Conservation (phyloP, 2,329 filamentous ascomycete species). For the Beauveria asiatica region DNA sequence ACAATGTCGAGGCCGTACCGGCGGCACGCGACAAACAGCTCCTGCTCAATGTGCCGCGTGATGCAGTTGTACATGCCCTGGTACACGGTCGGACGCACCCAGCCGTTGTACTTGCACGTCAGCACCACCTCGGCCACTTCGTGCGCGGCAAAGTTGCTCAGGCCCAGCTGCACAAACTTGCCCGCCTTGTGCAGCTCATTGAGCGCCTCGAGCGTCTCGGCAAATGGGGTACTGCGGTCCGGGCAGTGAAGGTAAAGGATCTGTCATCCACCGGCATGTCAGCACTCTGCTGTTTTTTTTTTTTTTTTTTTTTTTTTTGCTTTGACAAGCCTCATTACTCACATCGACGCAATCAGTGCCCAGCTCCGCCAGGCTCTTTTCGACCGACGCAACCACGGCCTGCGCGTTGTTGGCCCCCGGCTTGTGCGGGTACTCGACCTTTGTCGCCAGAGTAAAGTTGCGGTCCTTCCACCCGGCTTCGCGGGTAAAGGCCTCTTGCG, state of each 20-base stretch:
- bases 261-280: constrained; percentile 19
- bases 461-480: constrained; percentile 71
- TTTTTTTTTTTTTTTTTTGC: accelerated
- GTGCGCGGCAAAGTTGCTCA: constrained; percentile 80
- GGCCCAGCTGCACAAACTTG: constrained; percentile 71
- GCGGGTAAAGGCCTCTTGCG: constrained; percentile 72
- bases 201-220: constrained; percentile 68
- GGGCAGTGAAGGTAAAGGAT: constrained; percentile 31
- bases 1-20: constrained; percentile 73
- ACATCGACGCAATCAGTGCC: constrained; percentile 65
- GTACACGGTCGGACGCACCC: constrained; percentile 77
- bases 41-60: constrained; percentile 64
- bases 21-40: constrained; percentile 64
- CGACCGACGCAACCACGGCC: constrained; percentile 55
- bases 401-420: constrained; percentile 54
- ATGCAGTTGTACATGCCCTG: constrained; percentile 85
- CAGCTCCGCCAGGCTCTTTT: constrained; percentile 62
- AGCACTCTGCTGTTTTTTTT: not conserved
- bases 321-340: constrained; percentile 19
- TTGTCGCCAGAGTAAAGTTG: constrained; percentile 70
- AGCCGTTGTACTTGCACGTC: constrained; percentile 68
- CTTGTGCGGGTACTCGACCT: constrained; percentile 54
- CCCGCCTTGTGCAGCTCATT: constrained; percentile 78
- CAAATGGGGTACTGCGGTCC: constrained; percentile 62
- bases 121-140: constrained; percentile 81